Conservation (phyloP, 1,139 yeast genomes). For the Hanseniaspora sp. region DNA sequence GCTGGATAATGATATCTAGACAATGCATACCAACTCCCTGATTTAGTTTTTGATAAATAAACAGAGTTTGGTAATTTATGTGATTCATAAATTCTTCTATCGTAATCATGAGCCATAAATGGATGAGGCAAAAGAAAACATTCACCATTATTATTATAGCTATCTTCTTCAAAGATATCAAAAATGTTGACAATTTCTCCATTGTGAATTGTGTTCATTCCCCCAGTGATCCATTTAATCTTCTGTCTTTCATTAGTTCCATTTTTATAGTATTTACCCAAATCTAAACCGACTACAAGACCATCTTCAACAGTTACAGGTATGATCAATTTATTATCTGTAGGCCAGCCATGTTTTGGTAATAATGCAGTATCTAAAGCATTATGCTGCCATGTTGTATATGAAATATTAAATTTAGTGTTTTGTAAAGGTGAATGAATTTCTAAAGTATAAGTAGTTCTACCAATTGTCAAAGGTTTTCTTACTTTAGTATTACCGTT, state of each 20-base stretch:
- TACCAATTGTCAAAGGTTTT: conserved; percentile 29
- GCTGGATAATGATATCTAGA: conserved; percentile 70
- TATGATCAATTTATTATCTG: conserved; percentile 43
- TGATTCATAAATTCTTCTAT: conserved; percentile 2
- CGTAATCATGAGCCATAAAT: conserved; percentile 24
- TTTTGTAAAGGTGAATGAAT: conserved; percentile 53
- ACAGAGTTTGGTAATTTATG: conserved; percentile 32
- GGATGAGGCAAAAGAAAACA: conserved; percentile 55
- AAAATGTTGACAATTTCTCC: conserved; percentile 24
- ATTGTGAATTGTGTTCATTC: conserved; percentile 7
- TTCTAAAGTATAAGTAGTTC: conserved; percentile 44
- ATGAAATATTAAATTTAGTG: conserved; percentile 75
- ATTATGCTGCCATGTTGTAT: conserved; percentile 88
- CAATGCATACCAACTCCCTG: conserved; percentile 79
- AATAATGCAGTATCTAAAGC: conserved; percentile 65
- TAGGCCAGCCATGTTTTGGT: conserved; percentile 39
- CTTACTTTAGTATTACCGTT: conserved; percentile 23
- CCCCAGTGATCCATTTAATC: conserved; percentile 63
- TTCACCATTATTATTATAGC: conserved; percentile 19
- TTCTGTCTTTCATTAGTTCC: conserved; percentile 33
- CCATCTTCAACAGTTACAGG: conserved; percentile 61
- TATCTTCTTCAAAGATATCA: conserved; percentile 27
- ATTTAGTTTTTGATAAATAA: conserved; percentile 54
- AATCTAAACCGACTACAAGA: conserved; percentile 52
- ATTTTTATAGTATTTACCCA: conserved; percentile 20